A percentile compares a stretch with the other conserved stretches of the same genome.
Evolutionary conservation across 331 rosid species (phyloP).

Genomic region (Prunus yedoensis): DNA sequence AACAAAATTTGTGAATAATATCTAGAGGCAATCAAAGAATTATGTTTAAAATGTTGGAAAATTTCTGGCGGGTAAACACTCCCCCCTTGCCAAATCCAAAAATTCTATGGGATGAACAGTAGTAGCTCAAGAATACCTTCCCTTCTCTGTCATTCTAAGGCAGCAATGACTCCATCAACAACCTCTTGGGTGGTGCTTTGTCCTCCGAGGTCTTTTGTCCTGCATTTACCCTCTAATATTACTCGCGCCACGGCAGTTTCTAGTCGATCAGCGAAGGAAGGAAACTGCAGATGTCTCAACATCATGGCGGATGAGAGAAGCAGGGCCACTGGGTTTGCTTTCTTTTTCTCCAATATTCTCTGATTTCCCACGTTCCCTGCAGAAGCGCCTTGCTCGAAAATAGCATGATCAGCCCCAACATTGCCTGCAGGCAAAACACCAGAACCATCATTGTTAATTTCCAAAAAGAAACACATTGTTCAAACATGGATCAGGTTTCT

Average conservation of each 20-base stretch:
- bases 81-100: conserved; percentile 7
- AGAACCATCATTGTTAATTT: conserved; percentile 9
- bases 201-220: conserved; percentile 85
- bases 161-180: conserved; percentile 61
- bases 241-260: conserved; percentile 69
- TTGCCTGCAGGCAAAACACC: conserved; percentile 55
- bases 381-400: conserved; percentile 91
- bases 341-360: conserved; percentile 45
- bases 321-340: conserved; percentile 79
- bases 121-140: not conserved
- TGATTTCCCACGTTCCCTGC: conserved; percentile 88
- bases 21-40: conserved; percentile 12
- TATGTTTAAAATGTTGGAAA: not conserved
- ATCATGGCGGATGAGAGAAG: conserved; percentile 90
- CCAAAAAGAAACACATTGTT: not conserved
- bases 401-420: conserved; percentile 78
- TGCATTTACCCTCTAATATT: conserved; percentile 50
- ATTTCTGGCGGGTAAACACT: not conserved
- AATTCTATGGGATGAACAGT: not conserved
- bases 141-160: conserved; percentile 42
- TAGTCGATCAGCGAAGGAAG: conserved; percentile 72
- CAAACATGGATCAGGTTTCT: not conserved
- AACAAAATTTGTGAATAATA: not conserved
- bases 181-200: conserved; percentile 76
- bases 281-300: conserved; percentile 87